Percentiles rank a stretch among this genome's conserved stretches.
These are phyloP conservation scores for Jimgerdemannia flammicorona DNA, from an alignment of 192 early-diverging fungal genomes.

Conservation along the genomic window DNA sequence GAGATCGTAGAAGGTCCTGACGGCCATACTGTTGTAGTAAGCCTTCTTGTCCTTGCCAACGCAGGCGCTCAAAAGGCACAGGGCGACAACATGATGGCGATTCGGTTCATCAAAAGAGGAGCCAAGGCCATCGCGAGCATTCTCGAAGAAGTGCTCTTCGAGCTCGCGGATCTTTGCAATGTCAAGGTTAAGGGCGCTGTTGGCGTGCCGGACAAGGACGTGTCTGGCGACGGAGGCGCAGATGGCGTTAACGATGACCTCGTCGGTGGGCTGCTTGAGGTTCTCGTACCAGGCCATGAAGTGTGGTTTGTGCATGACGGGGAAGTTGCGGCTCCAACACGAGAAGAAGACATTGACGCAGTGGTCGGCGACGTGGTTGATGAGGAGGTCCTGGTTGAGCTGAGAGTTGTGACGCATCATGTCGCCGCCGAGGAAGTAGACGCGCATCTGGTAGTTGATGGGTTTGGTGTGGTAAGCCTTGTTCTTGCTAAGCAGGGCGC, in stretches of 20 bases:
- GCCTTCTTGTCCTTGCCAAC: slow-evolving; percentile 8
- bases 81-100: slow-evolving; percentile 21
- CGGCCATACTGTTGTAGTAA: slow-evolving; percentile 29
- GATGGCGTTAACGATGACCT: slow-evolving; percentile 29
- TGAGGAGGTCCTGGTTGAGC: neutral
- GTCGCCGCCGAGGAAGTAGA: slow-evolving; percentile 2
- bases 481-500: neutral
- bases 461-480: neutral
- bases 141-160: slow-evolving; percentile 27
- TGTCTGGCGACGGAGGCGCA: slow-evolving; percentile 18
- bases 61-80: slow-evolving; percentile 16
- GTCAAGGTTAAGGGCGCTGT: slow-evolving; percentile 7
- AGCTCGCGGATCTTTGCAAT: slow-evolving; percentile 21
- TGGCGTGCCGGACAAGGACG: slow-evolving; percentile 24
- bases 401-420: neutral
- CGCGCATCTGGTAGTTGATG: neutral
- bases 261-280: slow-evolving; percentile 16
- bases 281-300: slow-evolving; percentile 25
- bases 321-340: slow-evolving; percentile 29
- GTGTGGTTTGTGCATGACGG: slow-evolving; percentile 21
- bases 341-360: slow-evolving; percentile 28
- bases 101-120: slow-evolving; percentile 30
- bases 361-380: slow-evolving; percentile 19
- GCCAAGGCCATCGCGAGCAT: slow-evolving; percentile 23
- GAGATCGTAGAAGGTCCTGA: slow-evolving; percentile 19